Evolutionary conservation across 345 rosid species (phyloP).

Genomic region (Litchi chinensis): DNA sequence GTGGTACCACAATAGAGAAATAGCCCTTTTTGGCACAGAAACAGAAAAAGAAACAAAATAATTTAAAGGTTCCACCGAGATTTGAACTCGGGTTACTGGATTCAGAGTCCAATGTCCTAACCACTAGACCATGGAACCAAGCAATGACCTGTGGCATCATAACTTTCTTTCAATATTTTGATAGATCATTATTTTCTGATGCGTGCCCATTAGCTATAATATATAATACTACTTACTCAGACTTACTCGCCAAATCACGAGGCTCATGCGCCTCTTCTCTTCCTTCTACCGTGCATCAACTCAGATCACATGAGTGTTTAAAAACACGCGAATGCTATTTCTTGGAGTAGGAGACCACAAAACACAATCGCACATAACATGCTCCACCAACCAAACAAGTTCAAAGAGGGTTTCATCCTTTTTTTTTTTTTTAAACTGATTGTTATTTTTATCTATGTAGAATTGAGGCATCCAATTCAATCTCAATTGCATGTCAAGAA

Average conservation of each 20-base stretch:
- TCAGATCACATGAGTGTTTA: neutral
- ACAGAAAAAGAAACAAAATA: neutral
- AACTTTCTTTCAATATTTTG: neutral
- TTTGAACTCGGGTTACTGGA: conserved; percentile 98
- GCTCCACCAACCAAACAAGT: neutral
- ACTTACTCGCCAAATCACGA: neutral
- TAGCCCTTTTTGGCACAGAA: neutral
- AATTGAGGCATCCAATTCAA: neutral
- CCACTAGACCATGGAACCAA: conserved; percentile 86
- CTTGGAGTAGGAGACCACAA: conserved; percentile 6
- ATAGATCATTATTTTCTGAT: neutral
- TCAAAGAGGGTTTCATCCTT: neutral
- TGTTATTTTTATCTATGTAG: no score
- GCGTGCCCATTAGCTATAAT: no score
- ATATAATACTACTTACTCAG: no score
- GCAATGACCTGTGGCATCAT: neutral
- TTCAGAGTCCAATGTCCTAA: conserved; percentile 97
- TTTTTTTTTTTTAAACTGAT: neutral
- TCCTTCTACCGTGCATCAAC: neutral
- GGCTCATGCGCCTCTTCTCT: neutral
- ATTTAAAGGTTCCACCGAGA: conserved; percentile 80
- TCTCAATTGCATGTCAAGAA: conserved; percentile 19
- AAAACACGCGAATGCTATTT: conserved; percentile 22
- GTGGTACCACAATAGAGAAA: neutral
- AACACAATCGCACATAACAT: neutral